A percentile compares a stretch with the other conserved stretches of the same genome.
phyloP scores from a whole-genome alignment of 495 filamentous ascomycete species.

The Amniculicola lignicola region DNA sequence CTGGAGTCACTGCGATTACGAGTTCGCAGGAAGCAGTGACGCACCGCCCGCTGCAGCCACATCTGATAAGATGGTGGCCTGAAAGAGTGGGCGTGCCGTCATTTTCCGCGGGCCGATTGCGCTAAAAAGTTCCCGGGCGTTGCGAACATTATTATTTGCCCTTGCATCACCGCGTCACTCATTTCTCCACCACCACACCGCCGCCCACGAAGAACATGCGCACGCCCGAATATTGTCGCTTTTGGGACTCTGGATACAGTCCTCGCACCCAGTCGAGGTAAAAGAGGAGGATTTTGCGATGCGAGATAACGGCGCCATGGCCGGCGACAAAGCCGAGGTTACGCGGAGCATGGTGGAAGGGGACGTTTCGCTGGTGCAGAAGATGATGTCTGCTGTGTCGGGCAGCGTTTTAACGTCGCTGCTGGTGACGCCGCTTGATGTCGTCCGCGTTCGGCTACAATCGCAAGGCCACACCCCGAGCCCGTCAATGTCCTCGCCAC shows the following conservation, averaged over 20 bases:
- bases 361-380: constrained; percentile 75
- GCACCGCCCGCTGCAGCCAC: constrained; percentile 1
- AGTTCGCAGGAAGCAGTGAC: not conserved
- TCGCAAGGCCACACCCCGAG: constrained; percentile 60
- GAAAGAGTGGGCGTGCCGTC: not conserved
- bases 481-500: constrained; percentile 2
- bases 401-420: constrained; percentile 88
- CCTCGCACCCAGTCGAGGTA: constrained; percentile 31
- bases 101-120: not conserved
- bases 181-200: not conserved
- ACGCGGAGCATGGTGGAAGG: constrained; percentile 41
- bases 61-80: constrained; percentile 19
- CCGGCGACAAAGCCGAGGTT: constrained; percentile 40
- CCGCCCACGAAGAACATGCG: constrained; percentile 16
- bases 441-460: constrained; percentile 91
- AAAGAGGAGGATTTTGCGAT: not conserved
- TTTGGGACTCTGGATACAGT: constrained; percentile 16
- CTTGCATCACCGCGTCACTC: constrained; percentile 22
- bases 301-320: constrained; percentile 27
- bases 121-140: not conserved
- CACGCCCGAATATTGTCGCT: constrained; percentile 13
- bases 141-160: not conserved
- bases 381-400: constrained; percentile 89
- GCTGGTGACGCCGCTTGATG: constrained; percentile 91
- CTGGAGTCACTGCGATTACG: constrained; percentile 10